Evolutionary conservation across 2,329 filamentous ascomycete genomes (phyloP).

Genomic region (Didymella lethalis): DNA sequence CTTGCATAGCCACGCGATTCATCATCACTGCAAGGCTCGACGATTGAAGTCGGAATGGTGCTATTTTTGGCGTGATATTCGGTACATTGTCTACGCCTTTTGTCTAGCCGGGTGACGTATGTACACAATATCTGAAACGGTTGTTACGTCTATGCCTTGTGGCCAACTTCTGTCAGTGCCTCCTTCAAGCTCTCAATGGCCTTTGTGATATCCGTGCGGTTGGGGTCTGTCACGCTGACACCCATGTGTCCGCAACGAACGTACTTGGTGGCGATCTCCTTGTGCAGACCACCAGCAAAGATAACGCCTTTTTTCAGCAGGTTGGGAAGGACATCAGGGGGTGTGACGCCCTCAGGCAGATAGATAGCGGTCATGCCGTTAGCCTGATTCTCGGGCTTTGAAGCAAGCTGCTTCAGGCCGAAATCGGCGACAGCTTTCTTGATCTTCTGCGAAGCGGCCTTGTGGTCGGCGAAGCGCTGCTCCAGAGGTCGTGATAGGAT

Average conservation of each 20-base stretch:
- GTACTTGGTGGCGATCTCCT: conserved; percentile 92
- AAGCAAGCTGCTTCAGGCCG: conserved; percentile 85
- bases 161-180: conserved; percentile 76
- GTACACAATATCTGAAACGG: neutral
- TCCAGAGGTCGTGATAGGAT: conserved; percentile 82
- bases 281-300: conserved; percentile 95
- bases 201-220: conserved; percentile 81
- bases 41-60: neutral
- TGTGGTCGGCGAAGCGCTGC: conserved; percentile 84
- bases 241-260: conserved; percentile 98
- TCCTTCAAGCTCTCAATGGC: conserved; percentile 81
- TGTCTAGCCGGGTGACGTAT: conserved; percentile 5
- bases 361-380: conserved; percentile 99
- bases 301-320: conserved; percentile 87
- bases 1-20: conserved; percentile 8
- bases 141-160: conserved; percentile 51
- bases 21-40: conserved; percentile 1
- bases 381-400: conserved; percentile 87
- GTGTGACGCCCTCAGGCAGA: conserved; percentile 82
- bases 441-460: conserved; percentile 79
- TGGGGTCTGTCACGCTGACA: conserved; percentile 84
- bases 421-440: conserved; percentile 83
- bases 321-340: conserved; percentile 83
- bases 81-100: conserved; percentile 1
- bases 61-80: conserved; percentile 5